phyloP scores from a whole-genome alignment of 768 basidiomycete genomes.

The Mycena venus region DNA sequence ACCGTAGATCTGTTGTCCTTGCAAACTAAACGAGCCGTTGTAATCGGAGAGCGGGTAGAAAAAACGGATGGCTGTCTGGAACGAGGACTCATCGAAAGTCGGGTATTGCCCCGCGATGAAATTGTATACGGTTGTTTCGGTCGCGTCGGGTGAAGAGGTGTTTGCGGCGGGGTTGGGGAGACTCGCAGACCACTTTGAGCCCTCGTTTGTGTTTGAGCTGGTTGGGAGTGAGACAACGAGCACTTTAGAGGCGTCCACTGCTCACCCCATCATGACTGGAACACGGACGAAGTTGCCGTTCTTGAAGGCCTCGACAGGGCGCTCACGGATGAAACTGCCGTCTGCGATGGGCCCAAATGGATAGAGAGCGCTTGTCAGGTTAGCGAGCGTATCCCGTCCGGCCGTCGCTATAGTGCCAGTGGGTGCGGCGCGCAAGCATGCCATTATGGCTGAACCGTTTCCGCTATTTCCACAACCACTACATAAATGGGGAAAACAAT shows the following conservation, averaged over 20 bases:
- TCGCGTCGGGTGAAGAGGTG: slow-evolving; percentile 53
- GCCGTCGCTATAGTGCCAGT: slow-evolving; percentile 46
- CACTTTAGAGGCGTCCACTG: neutral
- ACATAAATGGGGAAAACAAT: slow-evolving; percentile 14
- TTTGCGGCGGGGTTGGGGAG: slow-evolving; percentile 52
- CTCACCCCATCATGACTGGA: slow-evolving; percentile 57
- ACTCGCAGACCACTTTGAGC: slow-evolving; percentile 53
- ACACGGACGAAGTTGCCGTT: slow-evolving; percentile 53
- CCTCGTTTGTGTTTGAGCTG: slow-evolving; percentile 59
- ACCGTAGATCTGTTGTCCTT: slow-evolving; percentile 60
- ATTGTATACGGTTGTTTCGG: slow-evolving; percentile 54
- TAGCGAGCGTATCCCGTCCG: slow-evolving; percentile 44
- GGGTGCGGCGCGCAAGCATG: slow-evolving; percentile 49
- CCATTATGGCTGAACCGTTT: slow-evolving; percentile 39
- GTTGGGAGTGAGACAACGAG: neutral
- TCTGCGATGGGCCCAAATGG: slow-evolving; percentile 56
- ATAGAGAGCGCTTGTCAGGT: slow-evolving; percentile 50
- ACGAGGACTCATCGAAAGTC: slow-evolving; percentile 44
- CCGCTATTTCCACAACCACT: slow-evolving; percentile 40
- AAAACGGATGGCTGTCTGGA: slow-evolving; percentile 43
- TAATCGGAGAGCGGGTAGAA: slow-evolving; percentile 53
- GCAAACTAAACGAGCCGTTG: slow-evolving; percentile 50
- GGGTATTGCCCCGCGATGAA: slow-evolving; percentile 56
- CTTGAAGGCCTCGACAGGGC: slow-evolving; percentile 56
- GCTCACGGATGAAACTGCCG: slow-evolving; percentile 47